Percentiles rank a stretch among this genome's conserved stretches.
Conservation (phyloP, 805 yeast genomes). For the Alloascoidea hylecoeti region DNA sequence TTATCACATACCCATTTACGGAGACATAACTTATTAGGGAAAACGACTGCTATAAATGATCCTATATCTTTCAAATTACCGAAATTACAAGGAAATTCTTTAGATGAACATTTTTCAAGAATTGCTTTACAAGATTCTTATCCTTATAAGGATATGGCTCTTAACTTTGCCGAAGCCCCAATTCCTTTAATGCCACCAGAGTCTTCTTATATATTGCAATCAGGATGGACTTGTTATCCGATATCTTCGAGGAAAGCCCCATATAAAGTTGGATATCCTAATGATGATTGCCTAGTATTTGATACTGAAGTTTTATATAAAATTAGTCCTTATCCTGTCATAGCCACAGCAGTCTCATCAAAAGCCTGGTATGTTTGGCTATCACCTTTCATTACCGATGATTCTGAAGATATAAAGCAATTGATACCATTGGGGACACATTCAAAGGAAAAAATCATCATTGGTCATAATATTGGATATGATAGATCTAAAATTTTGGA, state of each 20-base stretch:
- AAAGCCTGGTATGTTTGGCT: conserved; percentile 93
- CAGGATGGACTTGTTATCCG: conserved; percentile 79
- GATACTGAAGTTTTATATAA: conserved; percentile 86
- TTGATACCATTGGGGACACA: conserved; percentile 61
- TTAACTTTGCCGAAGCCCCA: conserved; percentile 25
- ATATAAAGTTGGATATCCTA: conserved; percentile 46
- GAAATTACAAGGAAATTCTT: conserved; percentile 46
- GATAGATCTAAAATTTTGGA: conserved; percentile 81
- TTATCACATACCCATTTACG: conserved; percentile 38
- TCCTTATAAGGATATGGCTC: conserved; percentile 42
- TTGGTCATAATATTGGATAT: conserved; percentile 86
- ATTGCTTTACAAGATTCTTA: conserved; percentile 46
- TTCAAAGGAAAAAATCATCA: conserved; percentile 36
- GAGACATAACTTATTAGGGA: conserved; percentile 67
- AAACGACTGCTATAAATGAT: conserved; percentile 43
- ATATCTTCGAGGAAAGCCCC: conserved; percentile 35
- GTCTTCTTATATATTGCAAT: conserved; percentile 32
- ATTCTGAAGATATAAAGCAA: conserved; percentile 36
- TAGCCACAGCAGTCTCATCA: conserved; percentile 68
- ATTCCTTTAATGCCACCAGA: conserved; percentile 26
- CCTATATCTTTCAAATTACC: conserved; percentile 60
- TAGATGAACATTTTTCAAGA: conserved; percentile 78
- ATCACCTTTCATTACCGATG: conserved; percentile 64
- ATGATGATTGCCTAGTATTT: conserved; percentile 61
- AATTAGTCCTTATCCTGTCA: conserved; percentile 53